Base-by-base conservation (phyloP, 768 basidiomycete genomes). In the Cantharellus anzutake region DNA sequence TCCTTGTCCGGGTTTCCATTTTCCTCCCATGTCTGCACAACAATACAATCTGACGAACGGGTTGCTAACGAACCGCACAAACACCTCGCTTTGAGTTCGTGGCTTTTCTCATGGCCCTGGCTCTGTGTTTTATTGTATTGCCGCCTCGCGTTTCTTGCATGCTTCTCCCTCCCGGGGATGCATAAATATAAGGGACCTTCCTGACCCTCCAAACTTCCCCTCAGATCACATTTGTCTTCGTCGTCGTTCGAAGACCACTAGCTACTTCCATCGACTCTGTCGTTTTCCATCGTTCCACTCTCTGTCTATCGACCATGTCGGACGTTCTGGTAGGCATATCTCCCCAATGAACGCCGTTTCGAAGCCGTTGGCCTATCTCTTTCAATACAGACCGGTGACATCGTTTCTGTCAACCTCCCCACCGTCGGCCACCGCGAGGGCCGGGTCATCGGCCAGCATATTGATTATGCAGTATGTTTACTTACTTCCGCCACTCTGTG, bases 321-420 rank as follows among this genome's bases (percentile, higher is more conserved):
- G 52, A 55, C 35, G 7, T 55, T 37, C 14, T 55, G 11, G 44
- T 48, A 29, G 29, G 44, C 38, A 55, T 37, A 37, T 55, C 52
- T 11, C 52, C 35, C 7, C 7, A 29, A 29, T 29, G 20, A 29
- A 55, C 52, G 52, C 38, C 11, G 11, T 55, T 37, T 7, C 11
- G 52, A 11, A 11, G 11, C 7, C 38, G 52, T 55, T 7, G 14
- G 35, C 52, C 14, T 14, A 7, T 20, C 58, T 64, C 4, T 5
- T 58, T 29, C 20, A 29, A 29, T 29, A 34, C 37, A 58, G 62
- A 59, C 85, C 59, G 87, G 86, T 62, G 87, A 90, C 69, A 75
- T 88, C 67, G 86, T 90, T 70, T 75, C 83, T 60, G 82, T 89
- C 66, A 76, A 80, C 66, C 77, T 85, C 67, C 79, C 79, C 42